These are phyloP conservation scores for Coprinopsis marcescibilis DNA, from an alignment of 768 basidiomycete species.

Conservation along the genomic window DNA sequence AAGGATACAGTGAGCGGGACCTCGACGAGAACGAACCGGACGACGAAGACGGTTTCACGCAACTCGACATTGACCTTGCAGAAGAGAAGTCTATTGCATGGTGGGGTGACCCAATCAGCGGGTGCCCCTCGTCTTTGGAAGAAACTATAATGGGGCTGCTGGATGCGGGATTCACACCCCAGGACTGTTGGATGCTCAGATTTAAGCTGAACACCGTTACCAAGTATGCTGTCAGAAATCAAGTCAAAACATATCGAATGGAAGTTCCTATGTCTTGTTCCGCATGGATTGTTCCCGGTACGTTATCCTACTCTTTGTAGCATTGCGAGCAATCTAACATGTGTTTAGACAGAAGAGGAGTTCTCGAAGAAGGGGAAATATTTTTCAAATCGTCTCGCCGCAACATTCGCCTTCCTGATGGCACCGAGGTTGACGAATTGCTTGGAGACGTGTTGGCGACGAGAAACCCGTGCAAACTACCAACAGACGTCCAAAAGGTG, in stretches of 20 bases:
- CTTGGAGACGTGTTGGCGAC: slow-evolving; percentile 57
- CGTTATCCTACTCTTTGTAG: slow-evolving; percentile 5
- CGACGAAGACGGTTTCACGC: slow-evolving; percentile 31
- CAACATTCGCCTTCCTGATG: slow-evolving; percentile 36
- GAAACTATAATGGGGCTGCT: slow-evolving; percentile 56
- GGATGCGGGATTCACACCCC: slow-evolving; percentile 54
- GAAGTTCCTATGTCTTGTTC: slow-evolving; percentile 51
- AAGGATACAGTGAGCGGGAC: slow-evolving; percentile 36
- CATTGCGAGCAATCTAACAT: not conserved
- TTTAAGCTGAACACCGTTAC: slow-evolving; percentile 49
- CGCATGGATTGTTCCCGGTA: slow-evolving; percentile 61
- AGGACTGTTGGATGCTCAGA: slow-evolving; percentile 39
- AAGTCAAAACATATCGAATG: slow-evolving; percentile 38
- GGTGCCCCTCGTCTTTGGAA: slow-evolving; percentile 54
- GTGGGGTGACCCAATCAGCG: slow-evolving; percentile 63
- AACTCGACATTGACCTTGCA: slow-evolving; percentile 21
- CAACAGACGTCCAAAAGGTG: slow-evolving; percentile 63
- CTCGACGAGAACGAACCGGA: slow-evolving; percentile 32
- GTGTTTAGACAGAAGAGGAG: slow-evolving; percentile 43
- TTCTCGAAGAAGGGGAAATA: slow-evolving; percentile 49
- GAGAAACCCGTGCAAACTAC: slow-evolving; percentile 65
- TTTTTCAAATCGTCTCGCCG: slow-evolving; percentile 47
- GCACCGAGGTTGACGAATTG: slow-evolving; percentile 41
- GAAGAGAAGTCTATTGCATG: slow-evolving; percentile 49
- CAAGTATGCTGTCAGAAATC: slow-evolving; percentile 34